Evolutionary conservation across 2,329 filamentous ascomycete species (phyloP).

Genomic region (Neoascochyta sp.): DNA sequence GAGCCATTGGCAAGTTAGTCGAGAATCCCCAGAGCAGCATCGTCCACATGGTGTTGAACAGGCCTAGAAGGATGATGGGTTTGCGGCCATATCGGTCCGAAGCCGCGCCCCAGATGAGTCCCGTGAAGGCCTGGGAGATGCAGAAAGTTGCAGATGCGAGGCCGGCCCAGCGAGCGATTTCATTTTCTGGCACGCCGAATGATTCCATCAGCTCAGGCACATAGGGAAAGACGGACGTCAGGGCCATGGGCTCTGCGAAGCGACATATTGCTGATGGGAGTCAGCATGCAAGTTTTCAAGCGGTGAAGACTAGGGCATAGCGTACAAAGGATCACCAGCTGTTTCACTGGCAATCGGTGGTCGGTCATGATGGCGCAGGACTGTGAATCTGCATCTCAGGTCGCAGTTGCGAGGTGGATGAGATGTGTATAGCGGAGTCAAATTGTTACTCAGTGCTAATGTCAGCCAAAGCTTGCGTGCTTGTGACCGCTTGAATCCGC

Average conservation of each 20-base stretch:
- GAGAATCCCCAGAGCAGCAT: slow-evolving; percentile 83
- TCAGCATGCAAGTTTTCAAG: slow-evolving; percentile 5
- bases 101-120: slow-evolving; percentile 82
- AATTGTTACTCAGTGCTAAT: no score
- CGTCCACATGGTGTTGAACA: slow-evolving; percentile 73
- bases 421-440: slow-evolving; percentile 5
- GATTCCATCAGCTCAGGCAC: slow-evolving; percentile 57
- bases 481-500: no score
- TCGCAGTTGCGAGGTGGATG: no score
- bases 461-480: no score
- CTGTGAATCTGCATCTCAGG: no score
- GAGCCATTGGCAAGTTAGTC: slow-evolving; percentile 72
- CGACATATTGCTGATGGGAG: slow-evolving; percentile 74
- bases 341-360: slow-evolving; percentile 38
- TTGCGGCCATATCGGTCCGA: slow-evolving; percentile 82
- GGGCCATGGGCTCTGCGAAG: slow-evolving; percentile 84
- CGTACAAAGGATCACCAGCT: slow-evolving; percentile 40
- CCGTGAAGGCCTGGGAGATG: slow-evolving; percentile 74
- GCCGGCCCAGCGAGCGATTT: slow-evolving; percentile 65
- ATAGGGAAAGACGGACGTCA: slow-evolving; percentile 94
- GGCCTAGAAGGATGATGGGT: slow-evolving; percentile 73
- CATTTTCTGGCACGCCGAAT: slow-evolving; percentile 39
- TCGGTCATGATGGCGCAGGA: slow-evolving; percentile 35
- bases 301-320: neutral
- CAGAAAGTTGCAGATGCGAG: slow-evolving; percentile 80